Conservation (phyloP, 345 rosid species). For the Mallotus nudiflorus region DNA sequence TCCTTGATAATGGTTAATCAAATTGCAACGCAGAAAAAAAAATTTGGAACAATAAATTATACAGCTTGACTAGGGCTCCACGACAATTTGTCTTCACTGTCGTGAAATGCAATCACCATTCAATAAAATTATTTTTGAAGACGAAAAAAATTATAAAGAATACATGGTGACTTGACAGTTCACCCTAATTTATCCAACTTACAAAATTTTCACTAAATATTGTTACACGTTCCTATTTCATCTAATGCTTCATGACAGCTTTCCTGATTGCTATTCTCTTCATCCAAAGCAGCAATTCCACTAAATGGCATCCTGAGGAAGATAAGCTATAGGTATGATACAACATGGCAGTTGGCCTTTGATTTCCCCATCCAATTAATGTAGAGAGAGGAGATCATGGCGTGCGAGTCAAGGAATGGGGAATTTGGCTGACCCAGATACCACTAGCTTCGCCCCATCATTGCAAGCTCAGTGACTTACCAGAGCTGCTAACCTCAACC, state of each 20-base stretch:
- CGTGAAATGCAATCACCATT: too few relatives aligned
- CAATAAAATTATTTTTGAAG: too few relatives aligned
- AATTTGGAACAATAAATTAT: too few relatives aligned
- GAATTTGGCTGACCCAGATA: background rate
- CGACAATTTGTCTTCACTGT: too few relatives aligned
- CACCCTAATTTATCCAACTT: background rate
- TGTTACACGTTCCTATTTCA: background rate
- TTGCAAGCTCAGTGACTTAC: background rate
- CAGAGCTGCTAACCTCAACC: slow-evolving; percentile 2
- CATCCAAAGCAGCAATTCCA: slow-evolving; percentile 2
- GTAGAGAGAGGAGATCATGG: background rate
- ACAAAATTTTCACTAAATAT: background rate
- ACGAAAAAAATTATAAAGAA: too few relatives aligned
- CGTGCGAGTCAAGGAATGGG: background rate
- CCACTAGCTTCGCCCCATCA: slow-evolving; percentile 1
- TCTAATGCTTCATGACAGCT: background rate
- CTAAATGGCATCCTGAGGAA: background rate
- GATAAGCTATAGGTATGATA: background rate
- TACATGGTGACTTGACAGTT: too few relatives aligned
- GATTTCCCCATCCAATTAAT: background rate
- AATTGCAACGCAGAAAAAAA: too few relatives aligned
- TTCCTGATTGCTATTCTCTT: background rate
- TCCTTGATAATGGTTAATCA: too few relatives aligned
- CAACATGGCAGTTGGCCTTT: background rate
- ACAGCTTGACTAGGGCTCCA: too few relatives aligned